A percentile compares a stretch with the other conserved stretches of the same genome.
Conservation (phyloP, 1,139 yeast genomes). For the Kodamaea plutei region DNA sequence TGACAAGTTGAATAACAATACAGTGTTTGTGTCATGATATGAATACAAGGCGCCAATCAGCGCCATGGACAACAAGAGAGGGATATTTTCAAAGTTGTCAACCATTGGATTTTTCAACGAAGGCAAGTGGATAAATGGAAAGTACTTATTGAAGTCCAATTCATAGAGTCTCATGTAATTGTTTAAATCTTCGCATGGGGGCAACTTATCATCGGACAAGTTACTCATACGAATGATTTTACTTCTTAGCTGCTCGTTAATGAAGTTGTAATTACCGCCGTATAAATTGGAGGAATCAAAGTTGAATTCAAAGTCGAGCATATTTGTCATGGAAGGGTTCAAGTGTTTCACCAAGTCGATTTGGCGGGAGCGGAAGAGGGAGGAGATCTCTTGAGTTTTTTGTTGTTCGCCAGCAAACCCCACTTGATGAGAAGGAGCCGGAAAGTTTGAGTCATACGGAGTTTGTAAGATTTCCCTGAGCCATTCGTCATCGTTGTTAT, state of each 20-base stretch:
- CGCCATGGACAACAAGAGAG: slow-evolving; percentile 76
- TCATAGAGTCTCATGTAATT: slow-evolving; percentile 68
- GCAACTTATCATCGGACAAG: slow-evolving; percentile 57
- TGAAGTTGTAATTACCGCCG: slow-evolving; percentile 19
- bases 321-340: slow-evolving; percentile 14
- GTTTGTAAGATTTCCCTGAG: slow-evolving; percentile 61
- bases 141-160: slow-evolving; percentile 70
- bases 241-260: slow-evolving; percentile 50
- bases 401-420: slow-evolving; percentile 38
- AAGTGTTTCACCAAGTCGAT: slow-evolving; percentile 50
- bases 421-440: slow-evolving; percentile 48
- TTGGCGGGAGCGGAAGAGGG: slow-evolving; percentile 57
- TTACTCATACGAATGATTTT: slow-evolving; percentile 51
- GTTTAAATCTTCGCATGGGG: slow-evolving; percentile 70
- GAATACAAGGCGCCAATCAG: slow-evolving; percentile 87
- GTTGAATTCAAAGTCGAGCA: slow-evolving; percentile 12
- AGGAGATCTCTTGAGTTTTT: slow-evolving; percentile 36
- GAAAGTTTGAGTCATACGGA: slow-evolving; percentile 55
- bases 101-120: slow-evolving; percentile 56
- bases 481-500: slow-evolving; percentile 50
- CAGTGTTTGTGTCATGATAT: slow-evolving; percentile 75
- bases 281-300: slow-evolving; percentile 10
- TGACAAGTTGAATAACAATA: slow-evolving; percentile 72
- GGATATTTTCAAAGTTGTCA: slow-evolving; percentile 59
- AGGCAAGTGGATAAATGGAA: slow-evolving; percentile 79